Evolutionary conservation across 768 basidiomycete species (phyloP).

Genomic region (Tulasnella sp.): DNA sequence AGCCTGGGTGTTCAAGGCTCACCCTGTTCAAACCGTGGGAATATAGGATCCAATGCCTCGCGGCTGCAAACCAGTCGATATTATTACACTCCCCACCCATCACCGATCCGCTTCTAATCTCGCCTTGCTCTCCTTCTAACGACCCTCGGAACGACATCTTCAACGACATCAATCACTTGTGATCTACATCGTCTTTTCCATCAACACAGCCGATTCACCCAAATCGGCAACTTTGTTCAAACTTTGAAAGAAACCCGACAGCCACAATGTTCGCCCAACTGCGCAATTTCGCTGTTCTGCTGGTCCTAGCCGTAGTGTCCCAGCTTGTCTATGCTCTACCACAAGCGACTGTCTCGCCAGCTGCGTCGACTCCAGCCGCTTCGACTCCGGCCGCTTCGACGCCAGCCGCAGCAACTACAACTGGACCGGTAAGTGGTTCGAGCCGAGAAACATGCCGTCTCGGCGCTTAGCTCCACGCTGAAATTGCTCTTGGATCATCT

Average conservation of each 20-base stretch:
- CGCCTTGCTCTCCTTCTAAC: slow-evolving; percentile 3
- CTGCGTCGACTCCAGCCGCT: background rate
- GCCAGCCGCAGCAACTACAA: background rate
- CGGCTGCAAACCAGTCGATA: slow-evolving; percentile 12
- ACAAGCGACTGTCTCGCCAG: background rate
- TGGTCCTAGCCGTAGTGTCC: background rate
- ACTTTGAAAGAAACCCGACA: background rate
- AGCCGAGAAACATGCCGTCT: slow-evolving; percentile 5
- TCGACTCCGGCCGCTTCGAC: too few relatives aligned
- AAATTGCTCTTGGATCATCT: background rate
- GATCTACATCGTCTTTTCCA: background rate
- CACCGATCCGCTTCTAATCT: background rate
- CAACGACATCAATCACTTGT: background rate
- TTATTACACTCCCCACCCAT: background rate
- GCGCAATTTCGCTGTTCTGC: background rate
- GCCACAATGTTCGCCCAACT: background rate
- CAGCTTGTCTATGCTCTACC: slow-evolving; percentile 1
- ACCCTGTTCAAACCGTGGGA: background rate
- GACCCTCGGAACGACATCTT: slow-evolving; percentile 2
- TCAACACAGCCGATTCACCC: background rate
- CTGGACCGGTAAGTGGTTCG: background rate
- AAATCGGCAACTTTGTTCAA: background rate
- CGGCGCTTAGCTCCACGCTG: background rate
- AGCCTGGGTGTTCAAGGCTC: background rate
- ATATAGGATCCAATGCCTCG: background rate